Evolutionary conservation across 2,329 filamentous ascomycete species (phyloP).

Genomic region (Sarocladium kiliense): DNA sequence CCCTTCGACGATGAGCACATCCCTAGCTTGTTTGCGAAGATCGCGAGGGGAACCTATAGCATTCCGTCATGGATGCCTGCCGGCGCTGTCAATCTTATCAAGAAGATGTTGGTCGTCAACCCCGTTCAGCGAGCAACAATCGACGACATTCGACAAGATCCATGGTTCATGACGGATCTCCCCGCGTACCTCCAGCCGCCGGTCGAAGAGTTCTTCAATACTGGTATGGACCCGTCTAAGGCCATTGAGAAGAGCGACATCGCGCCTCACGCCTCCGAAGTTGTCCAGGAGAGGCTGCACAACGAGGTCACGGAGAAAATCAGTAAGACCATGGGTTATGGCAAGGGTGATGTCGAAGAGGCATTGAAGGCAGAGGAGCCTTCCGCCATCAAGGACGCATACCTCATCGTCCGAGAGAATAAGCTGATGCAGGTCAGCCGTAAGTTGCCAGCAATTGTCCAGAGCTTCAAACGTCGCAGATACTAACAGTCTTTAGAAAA

Average conservation of each 20-base stretch:
- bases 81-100: slow-evolving; percentile 77
- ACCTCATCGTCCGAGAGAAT: slow-evolving; percentile 96
- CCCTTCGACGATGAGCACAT: slow-evolving; percentile 99
- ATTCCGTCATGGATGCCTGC: slow-evolving; percentile 87
- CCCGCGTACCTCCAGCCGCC: slow-evolving; percentile 82
- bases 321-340: slow-evolving; percentile 97
- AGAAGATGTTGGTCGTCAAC: slow-evolving; percentile 91
- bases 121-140: slow-evolving; percentile 92
- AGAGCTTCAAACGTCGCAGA: slow-evolving; percentile 16
- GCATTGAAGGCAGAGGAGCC: slow-evolving; percentile 87
- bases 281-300: slow-evolving; percentile 84
- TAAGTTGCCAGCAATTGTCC: slow-evolving; percentile 44
- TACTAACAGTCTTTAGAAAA: slow-evolving; percentile 27
- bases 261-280: slow-evolving; percentile 70
- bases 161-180: slow-evolving; percentile 88
- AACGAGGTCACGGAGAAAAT: slow-evolving; percentile 92
- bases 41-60: slow-evolving; percentile 87
- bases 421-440: slow-evolving; percentile 94
- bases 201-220: slow-evolving; percentile 87
- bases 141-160: slow-evolving; percentile 84
- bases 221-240: slow-evolving; percentile 88
- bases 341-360: slow-evolving; percentile 89
- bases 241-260: slow-evolving; percentile 80
- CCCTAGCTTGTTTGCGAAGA: slow-evolving; percentile 95
- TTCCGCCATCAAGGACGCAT: slow-evolving; percentile 97